Evolutionary conservation across 108 stramenopile genomes (phyloP).

Genomic region (Nannochloropsis salina): DNA sequence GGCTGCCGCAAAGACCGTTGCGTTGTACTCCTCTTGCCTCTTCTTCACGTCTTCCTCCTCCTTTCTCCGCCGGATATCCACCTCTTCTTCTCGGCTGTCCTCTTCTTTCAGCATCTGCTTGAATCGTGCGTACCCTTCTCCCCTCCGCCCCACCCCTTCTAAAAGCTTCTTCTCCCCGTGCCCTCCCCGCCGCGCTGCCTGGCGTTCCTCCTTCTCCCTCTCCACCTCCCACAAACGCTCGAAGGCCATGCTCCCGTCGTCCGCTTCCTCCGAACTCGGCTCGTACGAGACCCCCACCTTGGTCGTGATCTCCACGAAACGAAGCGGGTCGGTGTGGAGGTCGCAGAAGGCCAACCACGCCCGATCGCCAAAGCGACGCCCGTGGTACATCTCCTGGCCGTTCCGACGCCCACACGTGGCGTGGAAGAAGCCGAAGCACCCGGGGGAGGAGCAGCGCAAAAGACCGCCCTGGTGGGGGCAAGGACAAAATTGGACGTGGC

Average conservation of each 20-base stretch:
- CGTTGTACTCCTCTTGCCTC: neutral
- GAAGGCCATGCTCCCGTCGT: neutral
- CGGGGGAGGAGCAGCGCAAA: neutral
- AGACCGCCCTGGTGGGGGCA: neutral
- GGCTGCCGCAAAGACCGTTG: neutral
- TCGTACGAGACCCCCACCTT: neutral
- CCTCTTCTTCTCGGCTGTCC: neutral
- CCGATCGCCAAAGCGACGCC: neutral
- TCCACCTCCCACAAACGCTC: neutral
- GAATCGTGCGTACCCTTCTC: neutral
- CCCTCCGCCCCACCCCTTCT: neutral
- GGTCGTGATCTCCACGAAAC: neutral
- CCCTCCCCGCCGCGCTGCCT: neutral
- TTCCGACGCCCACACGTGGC: neutral
- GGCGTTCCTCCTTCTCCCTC: neutral
- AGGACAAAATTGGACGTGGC: neutral
- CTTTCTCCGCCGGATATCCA: neutral
- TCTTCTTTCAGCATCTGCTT: neutral
- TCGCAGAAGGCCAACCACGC: neutral
- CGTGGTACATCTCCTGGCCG: neutral
- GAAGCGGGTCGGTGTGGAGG: neutral
- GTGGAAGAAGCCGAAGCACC: neutral
- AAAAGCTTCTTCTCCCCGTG: neutral
- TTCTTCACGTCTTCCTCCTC: neutral
- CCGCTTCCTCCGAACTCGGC: neutral